Conservation (phyloP, 345 rosid species). For the Crucihimalaya himalaica region DNA sequence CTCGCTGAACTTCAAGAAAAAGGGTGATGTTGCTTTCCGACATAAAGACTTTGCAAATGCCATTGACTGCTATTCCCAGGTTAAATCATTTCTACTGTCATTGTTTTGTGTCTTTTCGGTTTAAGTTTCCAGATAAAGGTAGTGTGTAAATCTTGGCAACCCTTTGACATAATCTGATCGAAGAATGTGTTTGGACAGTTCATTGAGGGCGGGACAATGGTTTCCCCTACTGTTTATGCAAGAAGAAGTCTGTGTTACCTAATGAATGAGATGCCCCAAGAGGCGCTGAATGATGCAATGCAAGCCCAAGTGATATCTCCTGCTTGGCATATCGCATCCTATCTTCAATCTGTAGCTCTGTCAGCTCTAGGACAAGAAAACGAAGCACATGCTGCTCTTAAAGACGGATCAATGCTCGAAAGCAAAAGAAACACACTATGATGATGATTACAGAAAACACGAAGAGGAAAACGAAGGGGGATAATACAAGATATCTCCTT, state of each 20-base stretch:
- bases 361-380: conserved; percentile 63
- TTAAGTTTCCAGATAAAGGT: neutral
- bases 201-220: conserved; percentile 78
- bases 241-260: conserved; percentile 81
- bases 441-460: neutral
- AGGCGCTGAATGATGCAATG: conserved; percentile 78
- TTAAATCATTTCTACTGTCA: conserved; percentile 32
- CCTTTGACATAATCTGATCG: neutral
- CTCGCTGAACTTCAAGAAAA: conserved; percentile 79
- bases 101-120: neutral
- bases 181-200: conserved; percentile 55
- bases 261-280: conserved; percentile 75
- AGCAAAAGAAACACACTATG: conserved; percentile 45
- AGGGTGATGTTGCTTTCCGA: conserved; percentile 84
- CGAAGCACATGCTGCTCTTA: conserved; percentile 72
- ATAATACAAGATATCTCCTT: neutral
- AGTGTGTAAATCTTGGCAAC: neutral
- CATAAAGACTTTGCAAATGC: conserved; percentile 72
- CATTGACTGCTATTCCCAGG: conserved; percentile 81
- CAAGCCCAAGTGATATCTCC: conserved; percentile 91
- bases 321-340: conserved; percentile 82
- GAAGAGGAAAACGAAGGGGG: neutral
- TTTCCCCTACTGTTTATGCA: conserved; percentile 82
- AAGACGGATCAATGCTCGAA: conserved; percentile 75
- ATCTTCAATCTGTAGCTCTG: conserved; percentile 84